Percentiles rank a stretch among this genome's conserved stretches.
phyloP scores from a whole-genome alignment of 1,284 basidiomycete species.

The Apiotrichum brassicae region DNA sequence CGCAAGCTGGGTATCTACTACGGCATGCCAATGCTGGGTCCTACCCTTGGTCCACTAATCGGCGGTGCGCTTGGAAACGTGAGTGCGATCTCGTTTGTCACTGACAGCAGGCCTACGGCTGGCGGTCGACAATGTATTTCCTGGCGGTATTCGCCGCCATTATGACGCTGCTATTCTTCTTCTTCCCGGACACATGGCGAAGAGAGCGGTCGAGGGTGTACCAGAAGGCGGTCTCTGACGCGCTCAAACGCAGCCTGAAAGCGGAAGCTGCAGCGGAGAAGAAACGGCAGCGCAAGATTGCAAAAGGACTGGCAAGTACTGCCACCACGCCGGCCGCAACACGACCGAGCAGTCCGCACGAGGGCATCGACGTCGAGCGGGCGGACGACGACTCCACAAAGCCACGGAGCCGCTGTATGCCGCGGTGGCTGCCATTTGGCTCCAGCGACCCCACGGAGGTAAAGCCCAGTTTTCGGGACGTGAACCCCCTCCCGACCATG shows the following conservation, averaged over 20 bases:
- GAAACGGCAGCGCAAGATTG: conserved; percentile 26
- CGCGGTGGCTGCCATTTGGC: background rate
- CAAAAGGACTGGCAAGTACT: conserved; percentile 22
- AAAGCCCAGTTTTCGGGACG: conserved; percentile 59
- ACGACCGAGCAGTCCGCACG: background rate
- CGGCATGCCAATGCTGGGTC: conserved; percentile 50
- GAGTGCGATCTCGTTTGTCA: conserved; percentile 50
- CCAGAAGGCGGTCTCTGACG: conserved; percentile 52
- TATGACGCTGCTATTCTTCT: conserved; percentile 56
- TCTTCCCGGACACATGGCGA: conserved; percentile 75
- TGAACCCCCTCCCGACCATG: conserved; percentile 65
- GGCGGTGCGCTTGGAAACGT: conserved; percentile 55
- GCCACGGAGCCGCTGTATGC: background rate
- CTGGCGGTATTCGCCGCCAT: conserved; percentile 59
- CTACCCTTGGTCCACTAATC: conserved; percentile 63
- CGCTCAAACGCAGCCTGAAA: conserved; percentile 36
- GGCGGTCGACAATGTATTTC: conserved; percentile 78
- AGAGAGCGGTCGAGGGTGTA: conserved; percentile 70
- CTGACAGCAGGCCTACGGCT: conserved; percentile 55
- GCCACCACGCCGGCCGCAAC: conserved; percentile 25
- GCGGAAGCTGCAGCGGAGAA: conserved; percentile 24
- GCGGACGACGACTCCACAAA: background rate
- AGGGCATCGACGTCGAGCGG: background rate
- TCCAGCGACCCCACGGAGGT: conserved; percentile 44
- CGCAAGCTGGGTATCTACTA: conserved; percentile 52